Evolutionary conservation across 177 flowering plant genomes (phyloP), one percentile per base, ranked within the genome.

Genomic region (Telopea speciosissima): DNA sequence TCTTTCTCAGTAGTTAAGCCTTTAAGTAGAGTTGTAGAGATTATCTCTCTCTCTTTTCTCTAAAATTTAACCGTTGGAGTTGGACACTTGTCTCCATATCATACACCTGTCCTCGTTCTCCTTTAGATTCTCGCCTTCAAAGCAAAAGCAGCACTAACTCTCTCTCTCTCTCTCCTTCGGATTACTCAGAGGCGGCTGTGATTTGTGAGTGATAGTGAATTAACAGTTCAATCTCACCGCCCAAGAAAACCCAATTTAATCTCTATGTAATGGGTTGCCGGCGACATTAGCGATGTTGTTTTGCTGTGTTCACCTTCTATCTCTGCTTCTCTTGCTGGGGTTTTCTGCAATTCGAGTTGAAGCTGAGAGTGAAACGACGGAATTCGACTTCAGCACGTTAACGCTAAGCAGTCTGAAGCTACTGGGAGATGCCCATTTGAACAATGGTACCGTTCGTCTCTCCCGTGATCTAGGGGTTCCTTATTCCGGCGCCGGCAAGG

Each of bases 381-480:
- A 81, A 36, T 95, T 95, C 76, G 91, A 95, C 78, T 88, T 95
- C 69, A 86, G 85, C 3, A 83, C 90, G 0, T 49, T 95, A 33
- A 81, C 89, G 4, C 78, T 91, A 3, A 76, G 75, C 23, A 88
- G 83, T 71, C 69, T 95, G 49, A 90, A 86, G 83, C 89, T 95
- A 8, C 76, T 93, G 22, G 97, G 99, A 21, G 97, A 90, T 67
- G 96, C 99, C 61, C 97, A 91, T 80, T 61, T 84, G 66, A 82
- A 77, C 79, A 91, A 91, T 70, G 82, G 86, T 16, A 87, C 81
- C 74, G 81, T 96, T 1, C 76, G 81, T 23, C 95, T 96, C 74
- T 86, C 97, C 0, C 83, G 85, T 6, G 98, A 93, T 74, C 88
- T 91, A 63, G 68, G 91, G 24, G 95, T 93, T 5, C 98, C 98